Evolutionary conservation across 2,329 filamentous ascomycete species (phyloP).

Genomic region (Paecilomyces formosus): DNA sequence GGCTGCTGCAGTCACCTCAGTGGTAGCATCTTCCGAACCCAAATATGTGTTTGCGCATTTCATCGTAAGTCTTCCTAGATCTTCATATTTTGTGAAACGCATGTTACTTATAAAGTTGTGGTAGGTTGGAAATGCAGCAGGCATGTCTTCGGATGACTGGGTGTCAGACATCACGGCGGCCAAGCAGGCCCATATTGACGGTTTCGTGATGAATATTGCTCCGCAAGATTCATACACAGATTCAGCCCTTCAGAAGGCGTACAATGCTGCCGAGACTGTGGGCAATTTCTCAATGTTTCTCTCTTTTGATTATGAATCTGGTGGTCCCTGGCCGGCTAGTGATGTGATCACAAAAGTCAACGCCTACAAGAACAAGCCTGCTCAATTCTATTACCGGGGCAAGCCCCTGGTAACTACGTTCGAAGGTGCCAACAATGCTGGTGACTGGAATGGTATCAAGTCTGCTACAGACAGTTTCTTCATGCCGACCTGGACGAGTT

Average conservation of each 20-base stretch:
- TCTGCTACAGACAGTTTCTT: conserved; percentile 32
- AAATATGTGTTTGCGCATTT: conserved; percentile 29
- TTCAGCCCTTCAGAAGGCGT: conserved; percentile 19
- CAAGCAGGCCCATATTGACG: conserved; percentile 22
- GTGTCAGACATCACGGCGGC: conserved; percentile 19
- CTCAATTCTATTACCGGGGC: conserved; percentile 20
- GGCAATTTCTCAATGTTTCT: conserved; percentile 25
- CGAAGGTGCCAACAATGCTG: conserved; percentile 31
- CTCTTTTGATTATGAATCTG: conserved; percentile 26
- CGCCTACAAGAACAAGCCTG: conserved; percentile 13
- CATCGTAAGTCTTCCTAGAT: conserved; percentile 16
- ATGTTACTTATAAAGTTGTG: background rate
- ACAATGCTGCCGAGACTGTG: conserved; percentile 18
- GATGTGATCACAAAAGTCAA: conserved; percentile 21
- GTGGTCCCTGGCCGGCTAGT: conserved; percentile 19
- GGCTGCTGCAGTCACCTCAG: conserved; percentile 2
- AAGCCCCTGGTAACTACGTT: conserved; percentile 34
- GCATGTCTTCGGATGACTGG: conserved; percentile 17
- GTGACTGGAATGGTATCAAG: conserved; percentile 40
- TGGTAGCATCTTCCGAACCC: conserved; percentile 9
- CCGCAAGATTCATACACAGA: conserved; percentile 22
- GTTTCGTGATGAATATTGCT: conserved; percentile 26
- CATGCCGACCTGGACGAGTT: conserved; percentile 40
- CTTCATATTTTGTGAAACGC: background rate
- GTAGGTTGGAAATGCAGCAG: conserved; percentile 19